Evolutionary conservation across 164 flowering plant species (phyloP).

Genomic region (Warburgia ugandensis): DNA sequence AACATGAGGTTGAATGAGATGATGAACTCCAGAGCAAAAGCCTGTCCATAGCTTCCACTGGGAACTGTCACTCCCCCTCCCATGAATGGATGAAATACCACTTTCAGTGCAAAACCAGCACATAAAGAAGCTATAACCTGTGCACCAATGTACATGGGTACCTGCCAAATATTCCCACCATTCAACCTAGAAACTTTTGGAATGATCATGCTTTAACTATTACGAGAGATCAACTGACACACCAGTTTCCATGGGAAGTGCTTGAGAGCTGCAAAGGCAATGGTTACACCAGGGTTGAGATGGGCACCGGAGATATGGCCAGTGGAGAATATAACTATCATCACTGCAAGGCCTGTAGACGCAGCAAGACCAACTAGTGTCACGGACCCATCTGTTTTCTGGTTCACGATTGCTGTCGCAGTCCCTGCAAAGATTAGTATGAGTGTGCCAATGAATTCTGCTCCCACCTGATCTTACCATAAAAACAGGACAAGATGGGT

Average conservation of each 20-base stretch:
- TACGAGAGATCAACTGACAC: background rate
- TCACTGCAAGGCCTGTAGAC: conserved; percentile 68
- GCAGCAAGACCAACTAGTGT: conserved; percentile 60
- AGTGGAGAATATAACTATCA: conserved; percentile 65
- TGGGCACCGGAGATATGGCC: conserved; percentile 94
- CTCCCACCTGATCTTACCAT: conserved; percentile 53
- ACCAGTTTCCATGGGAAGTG: conserved; percentile 85
- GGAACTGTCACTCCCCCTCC: conserved; percentile 83
- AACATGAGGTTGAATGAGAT: conserved; percentile 89
- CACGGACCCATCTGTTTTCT: conserved; percentile 53
- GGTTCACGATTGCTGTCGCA: conserved; percentile 76
- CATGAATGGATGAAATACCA: conserved; percentile 56
- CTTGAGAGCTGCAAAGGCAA: conserved; percentile 64
- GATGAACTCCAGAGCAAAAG: conserved; percentile 75
- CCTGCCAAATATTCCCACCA: conserved; percentile 27
- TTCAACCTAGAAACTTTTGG: background rate
- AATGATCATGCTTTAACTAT: too few species aligned
- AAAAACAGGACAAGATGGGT: background rate
- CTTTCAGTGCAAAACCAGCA: conserved; percentile 59
- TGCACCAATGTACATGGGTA: conserved; percentile 66
- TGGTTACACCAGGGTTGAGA: conserved; percentile 73
- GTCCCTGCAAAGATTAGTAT: conserved; percentile 76
- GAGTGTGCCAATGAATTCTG: conserved; percentile 81
- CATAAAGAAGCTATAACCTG: conserved; percentile 72
- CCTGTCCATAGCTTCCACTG: conserved; percentile 42